Evolutionary conservation across 208 protist species (phyloP).

Genomic region (Vickermania spadyakhi): DNA sequence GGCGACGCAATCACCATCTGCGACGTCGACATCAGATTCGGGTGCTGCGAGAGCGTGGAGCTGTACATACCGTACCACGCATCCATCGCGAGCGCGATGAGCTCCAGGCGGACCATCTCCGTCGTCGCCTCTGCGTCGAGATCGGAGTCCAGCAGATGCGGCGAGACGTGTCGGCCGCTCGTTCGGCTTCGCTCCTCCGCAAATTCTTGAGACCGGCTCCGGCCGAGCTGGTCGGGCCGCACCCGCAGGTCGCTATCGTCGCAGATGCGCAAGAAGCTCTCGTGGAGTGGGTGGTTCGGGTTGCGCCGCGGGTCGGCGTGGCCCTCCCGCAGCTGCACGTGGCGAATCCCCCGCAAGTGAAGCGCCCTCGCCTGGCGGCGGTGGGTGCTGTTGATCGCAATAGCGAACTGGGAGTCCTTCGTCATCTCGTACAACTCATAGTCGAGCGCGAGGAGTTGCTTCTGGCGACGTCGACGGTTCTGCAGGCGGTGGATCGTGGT

Average conservation of each 20-base stretch:
- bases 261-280: slow-evolving; percentile 27
- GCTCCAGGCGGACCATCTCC: slow-evolving; percentile 42
- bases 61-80: slow-evolving; percentile 82
- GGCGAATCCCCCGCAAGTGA: slow-evolving; percentile 17
- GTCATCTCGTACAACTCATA: slow-evolving; percentile 63
- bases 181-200: background rate
- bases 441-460: slow-evolving; percentile 66
- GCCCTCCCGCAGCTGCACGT: slow-evolving; percentile 1
- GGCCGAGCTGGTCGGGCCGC: background rate
- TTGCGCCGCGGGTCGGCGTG: slow-evolving; percentile 11
- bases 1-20: slow-evolving; percentile 49
- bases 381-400: slow-evolving; percentile 54
- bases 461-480: slow-evolving; percentile 33
- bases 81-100: slow-evolving; percentile 70
- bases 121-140: background rate
- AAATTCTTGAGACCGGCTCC: background rate
- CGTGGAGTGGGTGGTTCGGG: slow-evolving; percentile 45
- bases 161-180: background rate
- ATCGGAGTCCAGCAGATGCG: background rate
- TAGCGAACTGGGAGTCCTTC: slow-evolving; percentile 68
- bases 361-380: slow-evolving; percentile 53
- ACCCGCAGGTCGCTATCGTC: slow-evolving; percentile 7
- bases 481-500: slow-evolving; percentile 38
- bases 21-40: slow-evolving; percentile 46
- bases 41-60: slow-evolving; percentile 47